Percentiles rank a stretch among this genome's conserved stretches.
These are phyloP conservation scores for Beauveria bassiana DNA, from an alignment of 2,329 filamentous ascomycete species.

Conservation along the genomic window DNA sequence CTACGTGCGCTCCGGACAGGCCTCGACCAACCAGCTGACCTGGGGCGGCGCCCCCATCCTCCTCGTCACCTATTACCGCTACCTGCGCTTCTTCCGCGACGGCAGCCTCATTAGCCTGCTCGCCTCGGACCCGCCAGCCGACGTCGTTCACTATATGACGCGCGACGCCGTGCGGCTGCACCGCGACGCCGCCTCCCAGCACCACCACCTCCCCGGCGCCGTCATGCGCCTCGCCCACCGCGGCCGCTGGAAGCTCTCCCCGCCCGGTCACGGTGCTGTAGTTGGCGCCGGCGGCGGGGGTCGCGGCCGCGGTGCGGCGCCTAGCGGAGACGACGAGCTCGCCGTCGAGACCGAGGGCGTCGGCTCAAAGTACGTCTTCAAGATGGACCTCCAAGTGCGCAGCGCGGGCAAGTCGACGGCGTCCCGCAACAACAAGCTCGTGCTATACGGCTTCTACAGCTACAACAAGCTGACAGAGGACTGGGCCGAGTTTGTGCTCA, in stretches of 20 bases:
- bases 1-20: slow-evolving; percentile 77
- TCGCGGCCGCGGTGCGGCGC: slow-evolving; percentile 33
- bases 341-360: slow-evolving; percentile 83
- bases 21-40: slow-evolving; percentile 59
- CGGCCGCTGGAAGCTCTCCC: slow-evolving; percentile 43
- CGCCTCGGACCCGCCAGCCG: slow-evolving; percentile 72
- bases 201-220: slow-evolving; percentile 28
- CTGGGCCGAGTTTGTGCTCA: slow-evolving; percentile 69
- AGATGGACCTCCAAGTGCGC: slow-evolving; percentile 68
- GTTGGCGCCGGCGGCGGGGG: slow-evolving; percentile 61
- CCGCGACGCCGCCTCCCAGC: slow-evolving; percentile 23
- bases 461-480: slow-evolving; percentile 87
- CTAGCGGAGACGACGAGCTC: slow-evolving; percentile 57
- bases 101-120: slow-evolving; percentile 75
- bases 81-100: slow-evolving; percentile 89
- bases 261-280: slow-evolving; percentile 34
- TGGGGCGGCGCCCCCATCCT: slow-evolving; percentile 74
- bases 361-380: slow-evolving; percentile 70
- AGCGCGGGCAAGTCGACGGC: slow-evolving; percentile 49
- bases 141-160: slow-evolving; percentile 78
- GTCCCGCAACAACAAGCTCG: slow-evolving; percentile 74
- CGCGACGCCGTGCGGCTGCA: slow-evolving; percentile 55
- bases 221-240: slow-evolving; percentile 64
- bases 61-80: slow-evolving; percentile 97
- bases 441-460: slow-evolving; percentile 86